Conservation (phyloP, 2,329 filamentous ascomycete species). For the Nemania sp. region DNA sequence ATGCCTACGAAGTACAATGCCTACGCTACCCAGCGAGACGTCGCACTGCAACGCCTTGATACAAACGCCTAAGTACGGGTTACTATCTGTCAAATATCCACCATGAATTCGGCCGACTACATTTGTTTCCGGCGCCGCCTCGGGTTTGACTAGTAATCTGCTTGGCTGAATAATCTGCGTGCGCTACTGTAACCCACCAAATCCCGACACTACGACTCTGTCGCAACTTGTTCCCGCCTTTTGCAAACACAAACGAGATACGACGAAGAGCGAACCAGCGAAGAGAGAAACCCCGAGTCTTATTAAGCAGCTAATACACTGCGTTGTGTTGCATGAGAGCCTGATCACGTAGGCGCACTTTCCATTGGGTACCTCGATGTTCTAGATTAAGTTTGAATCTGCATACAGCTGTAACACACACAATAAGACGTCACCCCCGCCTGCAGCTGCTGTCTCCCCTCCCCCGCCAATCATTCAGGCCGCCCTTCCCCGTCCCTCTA, state of each 20-base stretch:
- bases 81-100: background rate
- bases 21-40: too few species aligned
- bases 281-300: too few species aligned
- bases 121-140: background rate
- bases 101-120: background rate
- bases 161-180: too few species aligned
- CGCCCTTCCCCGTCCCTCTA: background rate
- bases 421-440: constrained; percentile 10
- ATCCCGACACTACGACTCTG: constrained; percentile 2
- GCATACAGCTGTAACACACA: background rate
- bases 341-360: too few species aligned
- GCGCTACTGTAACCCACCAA: constrained; percentile 9
- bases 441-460: constrained; percentile 2
- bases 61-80: background rate
- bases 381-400: too few species aligned
- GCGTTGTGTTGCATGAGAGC: too few species aligned
- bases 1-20: too few species aligned
- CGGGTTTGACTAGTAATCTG: background rate
- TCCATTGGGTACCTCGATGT: too few species aligned
- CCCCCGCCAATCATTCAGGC: constrained; percentile 12
- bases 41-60: too few species aligned
- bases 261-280: background rate
- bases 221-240: constrained; percentile 12
- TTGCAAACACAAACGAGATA: too few species aligned
- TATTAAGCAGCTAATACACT: too few species aligned